These are phyloP conservation scores for Plasmopara muralis DNA, from an alignment of 352 stramenopile genomes.

Conservation along the genomic window DNA sequence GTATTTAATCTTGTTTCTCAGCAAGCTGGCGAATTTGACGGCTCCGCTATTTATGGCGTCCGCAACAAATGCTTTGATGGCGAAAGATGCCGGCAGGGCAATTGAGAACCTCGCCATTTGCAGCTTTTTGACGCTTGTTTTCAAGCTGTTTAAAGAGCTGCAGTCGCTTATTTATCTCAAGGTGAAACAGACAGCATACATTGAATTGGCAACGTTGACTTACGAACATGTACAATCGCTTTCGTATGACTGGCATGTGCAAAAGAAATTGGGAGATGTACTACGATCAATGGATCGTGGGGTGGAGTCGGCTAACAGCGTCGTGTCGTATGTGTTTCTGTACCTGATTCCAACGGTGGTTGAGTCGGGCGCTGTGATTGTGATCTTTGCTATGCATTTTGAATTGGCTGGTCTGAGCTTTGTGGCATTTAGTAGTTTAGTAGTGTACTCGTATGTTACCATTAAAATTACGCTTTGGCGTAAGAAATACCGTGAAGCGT, in stretches of 20 bases:
- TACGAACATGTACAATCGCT: slow-evolving; percentile 96
- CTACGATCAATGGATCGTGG: slow-evolving; percentile 91
- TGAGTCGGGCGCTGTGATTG: slow-evolving; percentile 93
- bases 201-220: slow-evolving; percentile 93
- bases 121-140: slow-evolving; percentile 74
- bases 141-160: slow-evolving; percentile 91
- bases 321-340: slow-evolving; percentile 97
- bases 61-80: slow-evolving; percentile 89
- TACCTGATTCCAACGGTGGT: slow-evolving; percentile 92
- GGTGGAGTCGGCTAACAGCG: slow-evolving; percentile 88
- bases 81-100: slow-evolving; percentile 36
- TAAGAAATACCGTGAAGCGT: slow-evolving; percentile 95
- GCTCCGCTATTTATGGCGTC: slow-evolving; percentile 91
- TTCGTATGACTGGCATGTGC: slow-evolving; percentile 97
- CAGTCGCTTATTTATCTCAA: slow-evolving; percentile 93
- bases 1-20: slow-evolving; percentile 89
- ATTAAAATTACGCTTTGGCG: slow-evolving; percentile 96
- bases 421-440: slow-evolving; percentile 92
- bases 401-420: slow-evolving; percentile 88
- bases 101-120: slow-evolving; percentile 73
- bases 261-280: slow-evolving; percentile 97
- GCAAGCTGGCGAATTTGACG: slow-evolving; percentile 90
- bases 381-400: slow-evolving; percentile 91
- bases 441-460: slow-evolving; percentile 93
- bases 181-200: slow-evolving; percentile 97